These are phyloP conservation scores for Scutellaria galericulata DNA, from an alignment of 257 asterid species.

Conservation along the genomic window DNA sequence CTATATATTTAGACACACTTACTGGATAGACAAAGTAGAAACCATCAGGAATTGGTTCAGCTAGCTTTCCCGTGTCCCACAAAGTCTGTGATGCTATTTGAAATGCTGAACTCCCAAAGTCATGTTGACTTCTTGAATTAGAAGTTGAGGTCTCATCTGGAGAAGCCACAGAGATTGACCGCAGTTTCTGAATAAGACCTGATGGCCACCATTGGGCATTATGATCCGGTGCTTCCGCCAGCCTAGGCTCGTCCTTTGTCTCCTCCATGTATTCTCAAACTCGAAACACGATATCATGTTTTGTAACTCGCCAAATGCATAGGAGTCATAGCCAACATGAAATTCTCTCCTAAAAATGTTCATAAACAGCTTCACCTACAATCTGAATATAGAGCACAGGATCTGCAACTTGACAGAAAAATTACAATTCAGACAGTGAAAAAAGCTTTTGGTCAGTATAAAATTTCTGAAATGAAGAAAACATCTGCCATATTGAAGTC, in stretches of 20 bases:
- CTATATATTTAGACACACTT: conserved; percentile 38
- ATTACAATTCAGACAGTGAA: conserved; percentile 10
- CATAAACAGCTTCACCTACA: conserved; percentile 46
- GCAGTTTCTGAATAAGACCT: conserved; percentile 62
- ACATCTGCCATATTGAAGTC: neutral
- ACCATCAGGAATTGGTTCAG: conserved; percentile 88
- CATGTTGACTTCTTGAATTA: conserved; percentile 50
- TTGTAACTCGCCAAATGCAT: conserved; percentile 47
- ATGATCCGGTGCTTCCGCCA: conserved; percentile 52
- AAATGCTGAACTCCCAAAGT: conserved; percentile 51
- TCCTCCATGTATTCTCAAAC: conserved; percentile 72
- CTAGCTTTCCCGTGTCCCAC: conserved; percentile 86
- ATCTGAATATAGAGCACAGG: conserved; percentile 35
- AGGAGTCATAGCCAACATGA: conserved; percentile 47
- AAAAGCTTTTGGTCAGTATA: neutral
- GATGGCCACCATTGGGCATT: conserved; percentile 72
- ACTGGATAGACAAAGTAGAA: conserved; percentile 86
- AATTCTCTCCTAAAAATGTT: conserved; percentile 38
- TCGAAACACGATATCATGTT: conserved; percentile 54
- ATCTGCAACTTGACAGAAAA: conserved; percentile 34
- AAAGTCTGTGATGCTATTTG: conserved; percentile 73
- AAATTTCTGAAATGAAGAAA: neutral
- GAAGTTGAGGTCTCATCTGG: conserved; percentile 56
- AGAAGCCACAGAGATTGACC: conserved; percentile 57
- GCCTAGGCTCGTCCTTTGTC: conserved; percentile 50